These are phyloP conservation scores for Ustilago esculenta DNA, from an alignment of 1,284 basidiomycete genomes.

Conservation along the genomic window DNA sequence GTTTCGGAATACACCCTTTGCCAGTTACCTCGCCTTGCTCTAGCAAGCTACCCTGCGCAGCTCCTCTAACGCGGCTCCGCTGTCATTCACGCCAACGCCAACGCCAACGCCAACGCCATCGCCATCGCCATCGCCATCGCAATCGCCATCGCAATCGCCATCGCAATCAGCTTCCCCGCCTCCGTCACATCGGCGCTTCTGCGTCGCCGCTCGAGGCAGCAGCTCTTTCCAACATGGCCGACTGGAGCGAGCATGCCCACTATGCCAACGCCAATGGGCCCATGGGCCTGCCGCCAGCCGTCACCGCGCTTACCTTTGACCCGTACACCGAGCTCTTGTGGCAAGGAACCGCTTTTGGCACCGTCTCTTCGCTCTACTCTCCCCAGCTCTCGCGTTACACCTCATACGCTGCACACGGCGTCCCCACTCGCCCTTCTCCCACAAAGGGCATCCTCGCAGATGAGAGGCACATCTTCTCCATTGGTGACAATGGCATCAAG, in stretches of 20 bases:
- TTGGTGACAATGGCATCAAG: conserved; percentile 66
- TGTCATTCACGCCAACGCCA: no score
- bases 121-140: background rate
- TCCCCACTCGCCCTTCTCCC: conserved; percentile 71
- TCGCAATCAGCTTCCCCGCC: no score
- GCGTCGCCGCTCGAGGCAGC: background rate
- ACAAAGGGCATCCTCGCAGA: conserved; percentile 65
- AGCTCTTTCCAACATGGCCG: conserved; percentile 46
- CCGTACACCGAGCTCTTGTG: conserved; percentile 88
- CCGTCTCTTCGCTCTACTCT: conserved; percentile 78
- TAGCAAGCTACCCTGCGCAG: background rate
- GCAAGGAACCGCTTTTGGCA: conserved; percentile 81
- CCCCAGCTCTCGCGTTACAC: conserved; percentile 74
- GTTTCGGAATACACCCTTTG: no score
- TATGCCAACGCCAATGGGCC: conserved; percentile 52
- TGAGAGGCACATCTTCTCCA: conserved; percentile 65
- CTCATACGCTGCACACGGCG: conserved; percentile 69
- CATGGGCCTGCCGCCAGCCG: conserved; percentile 53
- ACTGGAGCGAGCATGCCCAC: conserved; percentile 62
- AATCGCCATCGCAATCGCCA: no score
- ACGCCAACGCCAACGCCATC: background rate
- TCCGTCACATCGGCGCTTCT: no score
- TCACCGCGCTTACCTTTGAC: conserved; percentile 77
- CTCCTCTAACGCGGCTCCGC: background rate
- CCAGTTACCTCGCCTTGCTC: no score